Percentiles rank a stretch among this genome's conserved stretches.
Evolutionary conservation across 169 alveolate species (phyloP).

Genomic region (Haemoproteus tartakovskyi): DNA sequence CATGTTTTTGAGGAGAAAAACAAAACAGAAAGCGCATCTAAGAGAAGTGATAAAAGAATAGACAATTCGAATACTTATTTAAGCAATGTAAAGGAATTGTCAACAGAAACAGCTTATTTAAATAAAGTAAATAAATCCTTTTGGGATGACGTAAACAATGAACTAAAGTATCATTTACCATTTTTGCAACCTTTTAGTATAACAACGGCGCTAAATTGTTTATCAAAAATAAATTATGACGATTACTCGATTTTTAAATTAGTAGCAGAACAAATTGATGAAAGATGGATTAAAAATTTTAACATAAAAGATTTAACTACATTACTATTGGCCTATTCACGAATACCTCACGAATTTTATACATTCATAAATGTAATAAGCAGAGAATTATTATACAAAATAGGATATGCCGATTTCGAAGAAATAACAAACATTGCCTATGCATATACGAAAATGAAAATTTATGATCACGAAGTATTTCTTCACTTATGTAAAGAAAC

Average conservation of each 20-base stretch:
- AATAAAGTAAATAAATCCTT: not conserved
- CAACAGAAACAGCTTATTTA: too few species aligned
- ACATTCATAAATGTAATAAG: slow-evolving; percentile 54
- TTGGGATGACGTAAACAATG: slow-evolving; percentile 46
- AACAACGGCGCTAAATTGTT: slow-evolving; percentile 32
- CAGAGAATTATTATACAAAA: slow-evolving; percentile 62
- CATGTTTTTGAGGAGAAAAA: not conserved
- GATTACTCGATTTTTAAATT: slow-evolving; percentile 53
- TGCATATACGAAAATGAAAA: slow-evolving; percentile 61
- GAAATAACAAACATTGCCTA: slow-evolving; percentile 49
- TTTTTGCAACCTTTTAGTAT: slow-evolving; percentile 63
- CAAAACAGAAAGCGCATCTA: not conserved
- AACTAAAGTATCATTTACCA: slow-evolving; percentile 46
- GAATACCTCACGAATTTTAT: slow-evolving; percentile 25
- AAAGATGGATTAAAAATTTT: slow-evolving; percentile 64
- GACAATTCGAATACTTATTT: not conserved
- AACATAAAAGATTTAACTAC: slow-evolving; percentile 51
- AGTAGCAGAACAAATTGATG: slow-evolving; percentile 49
- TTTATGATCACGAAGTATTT: slow-evolving; percentile 63
- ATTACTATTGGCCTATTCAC: slow-evolving; percentile 55
- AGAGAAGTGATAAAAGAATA: not conserved
- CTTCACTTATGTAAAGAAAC: slow-evolving; percentile 60
- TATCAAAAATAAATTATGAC: slow-evolving; percentile 60
- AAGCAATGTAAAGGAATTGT: not conserved
- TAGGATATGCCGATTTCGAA: slow-evolving; percentile 25